These are phyloP conservation scores for Leccinum disarticulatum DNA, from an alignment of 768 basidiomycete species.

Conservation along the genomic window DNA sequence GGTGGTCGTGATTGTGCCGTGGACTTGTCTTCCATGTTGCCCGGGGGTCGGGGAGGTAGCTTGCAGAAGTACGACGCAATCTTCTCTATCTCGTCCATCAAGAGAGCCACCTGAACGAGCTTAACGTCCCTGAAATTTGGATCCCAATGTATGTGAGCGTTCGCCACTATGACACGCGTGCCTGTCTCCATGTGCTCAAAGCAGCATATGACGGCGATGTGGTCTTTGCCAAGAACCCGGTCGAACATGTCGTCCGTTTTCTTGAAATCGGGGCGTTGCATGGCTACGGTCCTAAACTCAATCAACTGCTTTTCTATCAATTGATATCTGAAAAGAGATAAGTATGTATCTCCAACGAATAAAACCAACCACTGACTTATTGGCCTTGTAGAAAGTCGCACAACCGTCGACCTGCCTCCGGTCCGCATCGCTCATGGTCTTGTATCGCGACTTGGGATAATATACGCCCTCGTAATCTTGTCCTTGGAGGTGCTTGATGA, in stretches of 20 bases:
- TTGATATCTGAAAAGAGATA: conserved; percentile 60
- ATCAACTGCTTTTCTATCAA: conserved; percentile 92
- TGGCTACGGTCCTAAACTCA: conserved; percentile 90
- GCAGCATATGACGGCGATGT: conserved; percentile 84
- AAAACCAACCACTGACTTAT: conserved; percentile 59
- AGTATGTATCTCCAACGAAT: conserved; percentile 1
- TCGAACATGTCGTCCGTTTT: conserved; percentile 99
- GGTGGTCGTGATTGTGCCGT: conserved; percentile 43
- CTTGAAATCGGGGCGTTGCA: conserved; percentile 92
- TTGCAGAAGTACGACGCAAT: conserved; percentile 80
- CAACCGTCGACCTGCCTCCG: conserved; percentile 91
- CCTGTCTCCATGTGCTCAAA: conserved; percentile 88
- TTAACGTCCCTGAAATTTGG: conserved; percentile 93
- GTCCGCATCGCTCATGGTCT: conserved; percentile 89
- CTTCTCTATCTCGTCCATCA: conserved; percentile 93
- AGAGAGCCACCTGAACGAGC: conserved; percentile 89
- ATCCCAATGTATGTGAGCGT: conserved; percentile 94
- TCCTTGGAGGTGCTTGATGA: conserved; percentile 66
- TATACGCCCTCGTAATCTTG: conserved; percentile 90
- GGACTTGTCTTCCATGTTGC: conserved; percentile 27
- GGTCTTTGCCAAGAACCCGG: conserved; percentile 91
- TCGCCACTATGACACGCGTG: conserved; percentile 84
- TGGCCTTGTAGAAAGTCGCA: conserved; percentile 91
- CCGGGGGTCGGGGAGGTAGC: conserved; percentile 66
- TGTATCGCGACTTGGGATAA: conserved; percentile 89